Evolutionary conservation across 2,329 filamentous ascomycete species (phyloP), one percentile per base, ranked within the genome.

Genomic region (Fusarium burgessii): DNA sequence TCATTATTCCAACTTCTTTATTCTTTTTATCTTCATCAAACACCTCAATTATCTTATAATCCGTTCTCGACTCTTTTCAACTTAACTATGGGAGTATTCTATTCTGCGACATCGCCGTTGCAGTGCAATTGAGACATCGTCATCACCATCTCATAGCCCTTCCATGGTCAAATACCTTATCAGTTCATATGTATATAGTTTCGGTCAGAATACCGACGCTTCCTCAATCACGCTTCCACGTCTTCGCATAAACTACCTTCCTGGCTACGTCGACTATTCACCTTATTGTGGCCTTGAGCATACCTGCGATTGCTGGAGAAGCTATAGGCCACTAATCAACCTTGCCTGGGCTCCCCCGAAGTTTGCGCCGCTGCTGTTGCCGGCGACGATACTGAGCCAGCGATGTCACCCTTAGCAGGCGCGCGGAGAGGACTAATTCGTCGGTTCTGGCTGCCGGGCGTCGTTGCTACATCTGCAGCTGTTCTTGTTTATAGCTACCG

Each of bases 401-500:
- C 40, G 51, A 76, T 76, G 74, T 60, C 70, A 32, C 67, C 69
- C 49, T 46, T 65, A 41, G 62, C 70, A 33, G 46, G 68, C 23
- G 58, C 64, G 15, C 68, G 66, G 46, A 60, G 62, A 52, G 55
- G 62, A 46, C 27, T 82, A 42, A 66, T 85, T 43, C 82, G 85
- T 73, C 83, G 84, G 57, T 76, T 85, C 23, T 81, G 83, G 29
- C 74, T 84, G 29, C 83, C 85, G 4, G 78, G 82, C 46, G 82
- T 82, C 25, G 74, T 82, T 50, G 81, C 80, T 47, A 79, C 81
- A 27, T 83, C 84, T 32, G 82, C 83, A 66, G 83, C 84, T 58
- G 77, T 85, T 38, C 77, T 88, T 32, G 80, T 82, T 72, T 88
- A 86, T 77, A 81, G 82, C 71, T 92, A 92, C 80, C 89, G 91